Evolutionary conservation across 805 yeast species (phyloP), one percentile per base, ranked within the genome.

Genomic region (Phaffomyces opuntiae): DNA sequence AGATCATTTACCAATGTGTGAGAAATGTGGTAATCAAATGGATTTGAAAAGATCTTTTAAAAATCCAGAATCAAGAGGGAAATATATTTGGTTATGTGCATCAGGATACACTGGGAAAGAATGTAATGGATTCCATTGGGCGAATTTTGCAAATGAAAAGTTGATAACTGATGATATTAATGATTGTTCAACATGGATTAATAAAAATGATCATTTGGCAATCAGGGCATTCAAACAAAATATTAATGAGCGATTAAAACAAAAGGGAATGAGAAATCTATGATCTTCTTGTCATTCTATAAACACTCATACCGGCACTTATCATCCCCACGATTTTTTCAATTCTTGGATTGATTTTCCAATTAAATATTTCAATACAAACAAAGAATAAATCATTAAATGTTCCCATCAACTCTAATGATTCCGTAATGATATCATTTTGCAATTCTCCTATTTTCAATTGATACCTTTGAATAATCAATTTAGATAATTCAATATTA

Each of bases 1-100:
- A 1, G 50, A 60, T 0, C 51, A 65, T 33, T 51, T 64, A 13
- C 80, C 81, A 1, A 58, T 49, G 38, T 80, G 85, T 51, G 62
- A 64, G 42, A 48, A 59, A 49, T 62, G 78, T 53, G 52, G 59
- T 50, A 13, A 68, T 65, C 48, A 61, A 52, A 53, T 81, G 87
- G 65, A 62, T 9, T 60, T 85, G 19, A 65, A 89, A 40, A 66
- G 87, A 45, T 67, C 83, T 27, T 74, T 63, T 51, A 77, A 75
- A 49, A 65, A 67, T 9, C 65, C 69, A 1, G 55, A 61, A 12
- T 65, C 65, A 11, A 64, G 78, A 46, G 85, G 85, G 5, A 69
- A 70, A 44, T 84, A 84, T 54, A 73, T 81, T 21, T 84, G 91
- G 90, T 68, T 71, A 53, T 84, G 93, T 54, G 72, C 73, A 45